Base-by-base conservation (phyloP, 192 early-diverging fungal species). In the Gigaspora rosea region DNA sequence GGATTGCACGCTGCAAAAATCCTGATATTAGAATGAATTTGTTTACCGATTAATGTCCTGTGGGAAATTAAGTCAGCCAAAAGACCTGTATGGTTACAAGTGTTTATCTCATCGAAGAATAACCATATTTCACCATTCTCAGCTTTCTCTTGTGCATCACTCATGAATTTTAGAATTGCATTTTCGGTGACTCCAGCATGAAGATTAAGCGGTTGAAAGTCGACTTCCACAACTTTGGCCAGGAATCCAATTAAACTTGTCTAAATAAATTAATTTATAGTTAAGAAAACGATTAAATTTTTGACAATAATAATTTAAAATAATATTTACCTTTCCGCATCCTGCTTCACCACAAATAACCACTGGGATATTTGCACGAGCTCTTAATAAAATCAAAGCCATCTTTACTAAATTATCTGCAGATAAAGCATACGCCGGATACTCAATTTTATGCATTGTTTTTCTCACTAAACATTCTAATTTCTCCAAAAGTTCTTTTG, bases 21-120 rank as follows among this genome's bases (percentile, higher is more conserved):
- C 16, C 75, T 35, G 22, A 77, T 77, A 77, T 71, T 77, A 2
- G 27, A 27, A 64, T 69, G 64, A 47, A 77, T 69, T 27, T 41
- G 13, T 35, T 50, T 64, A 16, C 75, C 75, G 33, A 73, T 3
- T 5, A 77, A 20, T 47, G 35, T 35, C 18, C 75, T 32, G 35
- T 77, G 63, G 32, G 63, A 47, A 15, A 77, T 77, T 5, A 77
- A 35, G 18, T 64, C 62, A 3, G 75, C 51, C 8, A 77, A 22
- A 20, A 77, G 48, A 49, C 75, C 63, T 22, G 69, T 77, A 27
- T 77, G 47, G 11, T 64, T 64, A 47, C 75, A 77, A 51, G 75
- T 77, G n/a, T 77, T 77, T 8, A 77, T 54, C 50, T 77, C 75
- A 59, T 77, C 75, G 32, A 77, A 77, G 27, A 77, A 77, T 70